Base-by-base conservation (phyloP, 1,139 yeast genomes). In the Suhomyces taliae region DNA sequence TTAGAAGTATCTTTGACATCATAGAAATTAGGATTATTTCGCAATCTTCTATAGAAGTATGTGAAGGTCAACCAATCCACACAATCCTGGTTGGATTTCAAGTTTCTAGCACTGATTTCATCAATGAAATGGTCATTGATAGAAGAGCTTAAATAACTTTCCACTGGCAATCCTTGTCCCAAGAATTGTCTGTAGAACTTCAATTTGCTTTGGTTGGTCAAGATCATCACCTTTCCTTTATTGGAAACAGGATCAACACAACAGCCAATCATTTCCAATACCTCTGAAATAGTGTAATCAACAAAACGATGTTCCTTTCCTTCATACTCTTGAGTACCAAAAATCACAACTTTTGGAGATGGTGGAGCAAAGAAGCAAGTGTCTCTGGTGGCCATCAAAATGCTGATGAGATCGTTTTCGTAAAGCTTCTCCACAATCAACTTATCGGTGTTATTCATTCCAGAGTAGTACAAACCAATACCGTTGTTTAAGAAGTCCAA, bases 41-140 rank as follows among this genome's bases (percentile, higher is more conserved):
- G 85, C 26, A 93, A 64, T 44, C 98, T 72, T 52, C 95, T 74
- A 66, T 89, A 95, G 59, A 90, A 88, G 56, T 83, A 87, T 0
- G 96, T 80, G 64, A 81, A 88, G 0, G 97, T 87, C 37, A 95
- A 61, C 95, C 96, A 89, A 58, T 91, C 97, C 50, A 95, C 80
- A 54, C 96, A 88, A 53, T 88, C 95, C 57, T 91, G 97, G 58
- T 88, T 82, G 6, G 81, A 74, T 43, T 74, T 78, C 48, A 93
- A 77, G n/a, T 83, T 72, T 1, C 81, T 74, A 11, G 83, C 79
- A 43, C 87, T 79, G 12, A 90, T 83, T 55, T 90, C 98, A 37
- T 81, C 79, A 37, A 87, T 66, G 40, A 93, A 75, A 0, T 80
- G 76, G 59, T 91, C 97, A 49, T 81, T 84, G 14, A 90, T 57